These are phyloP conservation scores for Thalassiosira mediterranea DNA, from an alignment of 352 stramenopile species.

Conservation along the genomic window DNA sequence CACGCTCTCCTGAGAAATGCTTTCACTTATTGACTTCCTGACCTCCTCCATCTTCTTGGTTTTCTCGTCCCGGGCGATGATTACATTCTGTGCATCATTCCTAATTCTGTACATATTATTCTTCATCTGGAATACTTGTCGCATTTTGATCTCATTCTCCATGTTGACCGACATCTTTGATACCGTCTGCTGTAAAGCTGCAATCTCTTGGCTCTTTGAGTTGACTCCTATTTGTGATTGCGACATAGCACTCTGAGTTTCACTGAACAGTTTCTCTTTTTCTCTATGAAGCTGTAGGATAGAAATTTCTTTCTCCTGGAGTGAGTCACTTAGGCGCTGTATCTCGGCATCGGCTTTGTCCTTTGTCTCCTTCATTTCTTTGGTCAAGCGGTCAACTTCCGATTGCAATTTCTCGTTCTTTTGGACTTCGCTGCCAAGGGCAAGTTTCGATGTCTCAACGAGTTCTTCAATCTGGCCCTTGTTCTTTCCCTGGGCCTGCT, in stretches of 20 bases:
- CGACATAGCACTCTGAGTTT: conserved; percentile 6
- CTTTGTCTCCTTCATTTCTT: conserved; percentile 1
- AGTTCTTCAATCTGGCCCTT: conserved; percentile 15
- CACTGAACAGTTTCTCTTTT: too few species aligned
- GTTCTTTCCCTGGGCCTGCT: conserved; percentile 18
- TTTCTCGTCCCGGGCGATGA: conserved; percentile 18
- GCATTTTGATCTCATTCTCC: conserved; percentile 46
- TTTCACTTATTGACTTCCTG: conserved; percentile 10
- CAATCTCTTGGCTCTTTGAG: conserved; percentile 39
- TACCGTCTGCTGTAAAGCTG: conserved; percentile 35
- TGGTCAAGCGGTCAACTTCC: conserved; percentile 15
- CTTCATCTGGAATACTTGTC: conserved; percentile 31
- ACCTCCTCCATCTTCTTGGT: conserved; percentile 37
- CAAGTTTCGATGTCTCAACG: conserved; percentile 11
- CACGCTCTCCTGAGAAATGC: conserved; percentile 24
- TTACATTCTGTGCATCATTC: conserved; percentile 19
- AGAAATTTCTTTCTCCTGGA: conserved; percentile 20
- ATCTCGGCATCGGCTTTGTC: conserved; percentile 28
- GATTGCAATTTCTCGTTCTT: conserved; percentile 15
- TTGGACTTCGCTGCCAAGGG: conserved; percentile 19
- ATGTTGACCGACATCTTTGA: conserved; percentile 36
- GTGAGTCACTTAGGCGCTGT: conserved; percentile 4
- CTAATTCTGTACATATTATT: conserved; percentile 12
- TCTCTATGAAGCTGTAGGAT: too few species aligned
- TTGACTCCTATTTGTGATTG: conserved; percentile 16